These are phyloP conservation scores for Komagataella mondaviorum DNA, from an alignment of 805 yeast species.

Conservation along the genomic window DNA sequence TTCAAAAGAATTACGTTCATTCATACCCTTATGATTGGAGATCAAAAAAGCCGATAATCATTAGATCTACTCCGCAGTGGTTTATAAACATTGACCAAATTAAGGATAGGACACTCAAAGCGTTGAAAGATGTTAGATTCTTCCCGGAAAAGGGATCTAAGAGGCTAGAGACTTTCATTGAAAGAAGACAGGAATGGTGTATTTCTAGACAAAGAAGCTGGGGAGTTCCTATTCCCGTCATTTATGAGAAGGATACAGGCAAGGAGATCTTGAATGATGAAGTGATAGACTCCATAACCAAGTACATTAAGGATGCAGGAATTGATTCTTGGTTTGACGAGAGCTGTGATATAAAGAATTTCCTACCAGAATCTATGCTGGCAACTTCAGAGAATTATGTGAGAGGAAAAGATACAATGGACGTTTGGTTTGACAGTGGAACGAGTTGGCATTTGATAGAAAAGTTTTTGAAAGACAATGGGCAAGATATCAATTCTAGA, in stretches of 20 bases:
- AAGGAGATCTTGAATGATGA: slow-evolving; percentile 47
- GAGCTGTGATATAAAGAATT: slow-evolving; percentile 26
- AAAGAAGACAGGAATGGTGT: slow-evolving; percentile 89
- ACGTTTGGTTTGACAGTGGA: slow-evolving; percentile 98
- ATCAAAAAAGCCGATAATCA: slow-evolving; percentile 87
- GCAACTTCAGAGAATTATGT: slow-evolving; percentile 27
- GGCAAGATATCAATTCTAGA: slow-evolving; percentile 18
- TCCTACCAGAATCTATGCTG: slow-evolving; percentile 55
- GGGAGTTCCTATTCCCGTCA: slow-evolving; percentile 97
- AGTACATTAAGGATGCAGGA: slow-evolving; percentile 42
- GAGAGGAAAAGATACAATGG: slow-evolving; percentile 88
- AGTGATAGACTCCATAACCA: slow-evolving; percentile 44
- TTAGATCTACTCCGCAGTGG: slow-evolving; percentile 95
- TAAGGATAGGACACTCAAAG: slow-evolving; percentile 44
- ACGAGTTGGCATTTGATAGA: slow-evolving; percentile 69
- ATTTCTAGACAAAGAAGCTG: slow-evolving; percentile 91
- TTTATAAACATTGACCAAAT: slow-evolving; percentile 75
- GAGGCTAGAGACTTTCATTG: slow-evolving; percentile 60
- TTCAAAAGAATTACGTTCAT: slow-evolving; percentile 45
- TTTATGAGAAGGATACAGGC: slow-evolving; percentile 49
- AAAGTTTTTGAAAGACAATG: slow-evolving; percentile 22
- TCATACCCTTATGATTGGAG: slow-evolving; percentile 98
- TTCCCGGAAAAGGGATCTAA: slow-evolving; percentile 61
- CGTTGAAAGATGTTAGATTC: slow-evolving; percentile 51
- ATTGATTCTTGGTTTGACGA: slow-evolving; percentile 74